phyloP scores from a whole-genome alignment of 1,284 basidiomycete genomes.

The Thecaphora thlaspeos region DNA sequence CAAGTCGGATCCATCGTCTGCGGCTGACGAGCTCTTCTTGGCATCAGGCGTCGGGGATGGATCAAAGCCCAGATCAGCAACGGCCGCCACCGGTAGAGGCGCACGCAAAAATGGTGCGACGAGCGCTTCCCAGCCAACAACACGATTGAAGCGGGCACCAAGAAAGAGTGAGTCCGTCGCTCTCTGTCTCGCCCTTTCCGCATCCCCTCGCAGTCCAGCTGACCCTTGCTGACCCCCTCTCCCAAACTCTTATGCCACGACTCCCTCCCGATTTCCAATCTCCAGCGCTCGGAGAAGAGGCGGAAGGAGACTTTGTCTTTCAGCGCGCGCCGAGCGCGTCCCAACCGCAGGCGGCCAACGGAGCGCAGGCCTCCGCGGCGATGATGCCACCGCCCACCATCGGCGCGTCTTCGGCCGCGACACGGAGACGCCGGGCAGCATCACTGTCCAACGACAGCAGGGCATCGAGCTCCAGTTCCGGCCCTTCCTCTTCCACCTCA shows the following conservation, averaged over 20 bases:
- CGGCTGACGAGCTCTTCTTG: too few relatives aligned
- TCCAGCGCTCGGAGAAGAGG: conserved; percentile 20
- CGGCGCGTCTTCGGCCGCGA: background rate
- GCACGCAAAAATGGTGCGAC: background rate
- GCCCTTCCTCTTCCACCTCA: background rate
- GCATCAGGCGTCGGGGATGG: too few relatives aligned
- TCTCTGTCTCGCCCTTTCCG: background rate
- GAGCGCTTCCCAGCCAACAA: background rate
- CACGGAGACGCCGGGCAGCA: conserved; percentile 14
- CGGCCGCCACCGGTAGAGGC: too few relatives aligned
- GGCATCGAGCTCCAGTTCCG: background rate
- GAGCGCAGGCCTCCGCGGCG: background rate
- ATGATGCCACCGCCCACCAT: background rate
- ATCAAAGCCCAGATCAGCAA: too few relatives aligned
- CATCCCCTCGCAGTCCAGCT: too few relatives aligned
- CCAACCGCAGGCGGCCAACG: background rate
- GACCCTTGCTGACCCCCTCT: too few relatives aligned
- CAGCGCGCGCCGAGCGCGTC: conserved; percentile 26
- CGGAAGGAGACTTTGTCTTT: conserved; percentile 39
- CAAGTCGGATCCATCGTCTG: background rate
- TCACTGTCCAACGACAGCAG: conserved; percentile 2
- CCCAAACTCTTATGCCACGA: too few relatives aligned
- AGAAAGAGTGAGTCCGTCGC: conserved; percentile 4
- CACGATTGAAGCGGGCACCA: background rate
- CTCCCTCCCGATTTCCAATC: too few relatives aligned